Percentiles rank a stretch among this genome's conserved stretches.
These are phyloP conservation scores for Camellia japonica DNA, from an alignment of 148 eudicot genomes.

Conservation along the genomic window DNA sequence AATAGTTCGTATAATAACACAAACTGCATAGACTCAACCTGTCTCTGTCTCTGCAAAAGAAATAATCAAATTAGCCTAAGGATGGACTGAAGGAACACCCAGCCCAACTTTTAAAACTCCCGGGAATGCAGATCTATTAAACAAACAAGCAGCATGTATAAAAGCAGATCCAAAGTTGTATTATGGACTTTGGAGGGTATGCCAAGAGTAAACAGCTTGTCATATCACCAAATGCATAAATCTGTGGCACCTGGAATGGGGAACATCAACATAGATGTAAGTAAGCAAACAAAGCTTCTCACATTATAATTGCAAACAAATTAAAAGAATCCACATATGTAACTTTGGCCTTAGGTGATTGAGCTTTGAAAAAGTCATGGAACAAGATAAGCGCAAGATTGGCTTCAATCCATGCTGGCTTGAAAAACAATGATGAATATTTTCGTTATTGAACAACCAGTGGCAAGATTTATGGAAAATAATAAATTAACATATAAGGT, in stretches of 20 bases:
- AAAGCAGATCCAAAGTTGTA: background rate
- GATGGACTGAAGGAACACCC: background rate
- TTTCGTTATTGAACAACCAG: background rate
- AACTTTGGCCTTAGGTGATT: background rate
- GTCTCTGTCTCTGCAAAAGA: slow-evolving; percentile 12
- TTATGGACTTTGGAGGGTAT: background rate
- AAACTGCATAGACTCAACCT: background rate
- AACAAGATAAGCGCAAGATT: background rate
- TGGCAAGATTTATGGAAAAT: background rate
- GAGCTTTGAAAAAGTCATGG: background rate
- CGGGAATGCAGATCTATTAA: background rate
- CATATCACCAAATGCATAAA: background rate
- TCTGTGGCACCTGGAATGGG: background rate
- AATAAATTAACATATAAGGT: background rate
- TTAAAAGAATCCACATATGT: background rate
- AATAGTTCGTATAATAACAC: background rate
- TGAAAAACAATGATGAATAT: background rate
- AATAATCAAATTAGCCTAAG: background rate
- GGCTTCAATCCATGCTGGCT: background rate
- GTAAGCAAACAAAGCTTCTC: background rate
- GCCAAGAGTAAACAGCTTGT: background rate
- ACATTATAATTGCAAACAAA: background rate
- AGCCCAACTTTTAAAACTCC: background rate
- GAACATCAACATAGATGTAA: background rate
- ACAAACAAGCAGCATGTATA: background rate